Conservation (phyloP, 768 basidiomycete species). For the Lactarius sp. region DNA sequence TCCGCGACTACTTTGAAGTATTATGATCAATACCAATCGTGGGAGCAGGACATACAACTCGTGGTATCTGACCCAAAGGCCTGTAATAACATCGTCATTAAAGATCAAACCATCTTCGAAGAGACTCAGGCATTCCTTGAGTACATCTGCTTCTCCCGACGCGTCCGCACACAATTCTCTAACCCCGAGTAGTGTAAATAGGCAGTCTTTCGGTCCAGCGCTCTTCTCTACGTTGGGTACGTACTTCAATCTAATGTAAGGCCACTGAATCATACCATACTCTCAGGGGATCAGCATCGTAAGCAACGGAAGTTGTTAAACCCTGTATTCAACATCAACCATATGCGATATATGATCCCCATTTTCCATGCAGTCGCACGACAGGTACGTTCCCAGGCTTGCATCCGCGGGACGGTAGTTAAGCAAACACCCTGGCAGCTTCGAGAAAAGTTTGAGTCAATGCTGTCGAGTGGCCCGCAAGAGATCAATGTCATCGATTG, state of each 20-base stretch:
- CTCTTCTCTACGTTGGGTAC: constrained; percentile 1
- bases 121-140: background rate
- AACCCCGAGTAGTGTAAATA: background rate
- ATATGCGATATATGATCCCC: constrained; percentile 26
- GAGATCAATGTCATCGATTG: constrained; percentile 24
- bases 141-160: background rate
- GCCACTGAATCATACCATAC: background rate
- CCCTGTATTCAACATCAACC: constrained; percentile 24
- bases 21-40: background rate
- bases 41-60: background rate
- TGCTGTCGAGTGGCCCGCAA: background rate
- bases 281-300: background rate
- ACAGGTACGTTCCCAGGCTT: constrained; percentile 9
- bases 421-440: too few relatives aligned
- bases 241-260: background rate
- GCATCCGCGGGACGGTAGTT: too few relatives aligned
- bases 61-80: constrained; percentile 12
- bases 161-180: too few relatives aligned
- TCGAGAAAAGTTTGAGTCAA: too few relatives aligned
- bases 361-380: constrained; percentile 23
- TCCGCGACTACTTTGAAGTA: background rate
- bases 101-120: background rate
- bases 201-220: background rate
- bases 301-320: constrained; percentile 16
- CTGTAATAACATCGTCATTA: constrained; percentile 1